Base-by-base conservation (phyloP, 2,329 filamentous ascomycete genomes). In the Verticillium zaregamsianum region DNA sequence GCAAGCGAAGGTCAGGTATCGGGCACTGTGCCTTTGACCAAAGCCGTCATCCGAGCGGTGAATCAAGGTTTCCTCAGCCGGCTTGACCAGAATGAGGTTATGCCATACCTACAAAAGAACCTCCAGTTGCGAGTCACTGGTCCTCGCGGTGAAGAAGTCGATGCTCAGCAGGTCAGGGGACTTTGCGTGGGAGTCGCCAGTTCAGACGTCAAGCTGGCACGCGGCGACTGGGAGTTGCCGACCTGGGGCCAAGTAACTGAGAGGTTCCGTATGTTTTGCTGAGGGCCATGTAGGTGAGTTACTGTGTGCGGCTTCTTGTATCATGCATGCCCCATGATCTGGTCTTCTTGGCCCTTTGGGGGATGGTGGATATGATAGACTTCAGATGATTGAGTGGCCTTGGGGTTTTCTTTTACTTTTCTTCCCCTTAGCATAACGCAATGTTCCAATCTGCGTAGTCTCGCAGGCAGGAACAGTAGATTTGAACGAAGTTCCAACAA, bases 1-100 rank as follows among this genome's bases (percentile, higher is more conserved):
- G 73, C 68, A 49, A 73, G 72, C 0, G 59, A 68, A 9, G 71
- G 69, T 32, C 74, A 74, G 58, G 75, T 83, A 17, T 77, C 81
- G 1, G 81, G 82, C 1, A 80, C 82, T 0, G 71, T 84, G 14
- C 84, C 84, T 0, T 67, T 86, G 64, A 86, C 84, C 2, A 76
- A 77, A 7, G 76, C 78, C 3, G 68, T 86, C 59, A 72, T 82
- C 64, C 73, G 76, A 56, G 74, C 78, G 68, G 72, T 82, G 4
- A 70, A 70, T 1, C 68, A 67, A 0, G 74, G 75, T 6, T 66
- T 66, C 15, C 63, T 84, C n/a, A 58, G 66, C 1, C 71, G 74
- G 63, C 69, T 84, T 23, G 72, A 74, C 2, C 68, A 74, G 0
- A 66, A 65, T 0, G 72, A 71, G 8, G 74, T 79, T 3, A 70